These are phyloP conservation scores for Aspergillus transmontanensis DNA, from an alignment of 2,329 filamentous ascomycete genomes.

Conservation along the genomic window DNA sequence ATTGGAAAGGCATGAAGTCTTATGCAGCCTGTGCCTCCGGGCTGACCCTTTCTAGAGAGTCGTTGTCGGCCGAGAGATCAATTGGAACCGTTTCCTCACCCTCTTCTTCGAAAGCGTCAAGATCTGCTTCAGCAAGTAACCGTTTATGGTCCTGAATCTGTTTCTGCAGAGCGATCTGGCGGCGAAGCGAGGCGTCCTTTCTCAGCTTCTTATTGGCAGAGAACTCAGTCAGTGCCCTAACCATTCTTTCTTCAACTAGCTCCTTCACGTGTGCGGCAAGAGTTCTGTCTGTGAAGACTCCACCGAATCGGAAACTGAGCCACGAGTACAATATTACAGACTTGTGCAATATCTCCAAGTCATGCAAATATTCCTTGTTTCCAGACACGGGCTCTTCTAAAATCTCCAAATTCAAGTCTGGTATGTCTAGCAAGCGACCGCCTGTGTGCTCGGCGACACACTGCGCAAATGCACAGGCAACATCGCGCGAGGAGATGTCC, in stretches of 20 bases:
- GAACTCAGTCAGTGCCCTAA: conserved; percentile 62
- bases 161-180: conserved; percentile 41
- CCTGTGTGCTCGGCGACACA: conserved; percentile 69
- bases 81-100: conserved; percentile 13
- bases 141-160: conserved; percentile 33
- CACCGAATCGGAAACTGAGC: conserved; percentile 86
- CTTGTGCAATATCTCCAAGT: conserved; percentile 79
- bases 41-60: conserved; percentile 2
- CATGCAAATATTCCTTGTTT: conserved; percentile 61
- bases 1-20: not conserved
- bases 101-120: conserved; percentile 13
- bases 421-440: conserved; percentile 72
- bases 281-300: conserved; percentile 73
- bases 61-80: conserved; percentile 23
- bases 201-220: conserved; percentile 48
- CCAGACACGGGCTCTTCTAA: conserved; percentile 61
- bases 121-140: conserved; percentile 26
- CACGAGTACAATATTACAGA: conserved; percentile 84
- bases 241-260: conserved; percentile 76
- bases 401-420: conserved; percentile 69
- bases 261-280: conserved; percentile 79
- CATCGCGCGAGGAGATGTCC: conserved; percentile 42
- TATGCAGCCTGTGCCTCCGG: not conserved
- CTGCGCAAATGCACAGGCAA: conserved; percentile 66
- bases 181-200: conserved; percentile 40